Percentiles rank a stretch among this genome's conserved stretches.
These are phyloP conservation scores for Dioscorea dumetorum DNA, from an alignment of 106 monocot genomes.

Conservation along the genomic window DNA sequence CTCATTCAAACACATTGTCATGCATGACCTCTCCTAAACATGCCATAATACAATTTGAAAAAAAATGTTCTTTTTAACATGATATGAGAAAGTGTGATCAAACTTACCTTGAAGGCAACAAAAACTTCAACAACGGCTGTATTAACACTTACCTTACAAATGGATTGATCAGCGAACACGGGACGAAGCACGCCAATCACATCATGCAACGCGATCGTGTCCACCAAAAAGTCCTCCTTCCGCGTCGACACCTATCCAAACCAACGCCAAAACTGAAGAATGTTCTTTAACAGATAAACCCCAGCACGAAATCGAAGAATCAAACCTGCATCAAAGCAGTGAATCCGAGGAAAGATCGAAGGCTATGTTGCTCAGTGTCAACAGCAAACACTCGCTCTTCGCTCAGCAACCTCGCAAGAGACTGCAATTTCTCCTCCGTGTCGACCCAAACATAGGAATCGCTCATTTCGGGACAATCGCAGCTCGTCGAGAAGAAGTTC, in stretches of 20 bases:
- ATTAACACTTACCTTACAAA: slow-evolving; percentile 65
- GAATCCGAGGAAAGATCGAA: slow-evolving; percentile 86
- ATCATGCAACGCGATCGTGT: slow-evolving; percentile 93
- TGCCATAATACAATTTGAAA: too few relatives aligned
- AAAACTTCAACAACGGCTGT: too few relatives aligned
- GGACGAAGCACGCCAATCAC: slow-evolving; percentile 58
- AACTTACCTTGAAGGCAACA: too few relatives aligned
- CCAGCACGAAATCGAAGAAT: background rate
- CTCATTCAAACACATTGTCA: too few relatives aligned
- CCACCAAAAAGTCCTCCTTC: slow-evolving; percentile 80
- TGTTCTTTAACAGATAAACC: too few relatives aligned
- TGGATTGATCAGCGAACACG: slow-evolving; percentile 68
- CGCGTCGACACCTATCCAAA: slow-evolving; percentile 69
- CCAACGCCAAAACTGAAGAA: background rate
- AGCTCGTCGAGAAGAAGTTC: background rate
- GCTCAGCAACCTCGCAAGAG: slow-evolving; percentile 36
- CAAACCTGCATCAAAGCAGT: slow-evolving; percentile 88
- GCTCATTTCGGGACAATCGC: slow-evolving; percentile 4
- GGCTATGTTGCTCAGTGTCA: slow-evolving; percentile 93
- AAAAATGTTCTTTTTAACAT: too few relatives aligned
- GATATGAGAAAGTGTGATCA: too few relatives aligned
- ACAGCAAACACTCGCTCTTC: slow-evolving; percentile 65
- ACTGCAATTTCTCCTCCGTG: slow-evolving; percentile 49
- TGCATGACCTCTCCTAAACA: too few relatives aligned
- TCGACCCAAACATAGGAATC: slow-evolving; percentile 42